Evolutionary conservation across 2,329 filamentous ascomycete genomes (phyloP), one percentile per base, ranked within the genome.

Genomic region (Bipolaris oryzae): DNA sequence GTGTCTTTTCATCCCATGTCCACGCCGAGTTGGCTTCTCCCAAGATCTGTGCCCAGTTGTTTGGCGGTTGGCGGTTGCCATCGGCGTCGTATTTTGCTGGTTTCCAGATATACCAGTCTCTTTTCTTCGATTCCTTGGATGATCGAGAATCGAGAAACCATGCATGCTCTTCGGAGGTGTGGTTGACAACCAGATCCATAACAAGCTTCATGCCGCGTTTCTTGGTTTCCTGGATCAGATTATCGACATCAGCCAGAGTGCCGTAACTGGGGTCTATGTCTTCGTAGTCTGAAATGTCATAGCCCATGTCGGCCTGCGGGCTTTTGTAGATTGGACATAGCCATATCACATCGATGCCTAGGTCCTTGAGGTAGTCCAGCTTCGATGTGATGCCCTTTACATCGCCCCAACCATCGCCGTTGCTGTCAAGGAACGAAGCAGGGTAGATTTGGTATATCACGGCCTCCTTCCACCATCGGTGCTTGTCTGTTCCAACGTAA

Each of bases 31-130:
- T 84, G n/a, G 75, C 75, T 49, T 75, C 72, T 4, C 76, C 76
- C 84, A 89, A 74, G 79, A 85, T 78, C 74, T 84, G 64, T 76
- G 82, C 67, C 82, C 89, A 93, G 74, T 93, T 93, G 61, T 90
- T 93, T 0, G 90, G 90, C 0, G 89, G 89, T 43, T 87, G 80
- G 0, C 87, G 83, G 34, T 83, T 84, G 0, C 89, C 89, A 20
- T 86, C 77, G n/a, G 74, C 65, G 38, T 72, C 76, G 47, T 76
- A 79, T 1, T 78, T 77, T 0, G 80, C 75, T 2, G 78, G 74
- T 54, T 73, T 73, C 83, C 83, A 85, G 63, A 85, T 80, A 58
- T 85, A 85, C 82, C 82, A 85, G 53, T 84, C 81, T 20, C 81
- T 73, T 52, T 83, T 84, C 0, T 76, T 63, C 1, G 77, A 81